Evolutionary conservation across 345 rosid genomes (phyloP), one percentile per base, ranked within the genome.

Genomic region (Dimocarpus longan): DNA sequence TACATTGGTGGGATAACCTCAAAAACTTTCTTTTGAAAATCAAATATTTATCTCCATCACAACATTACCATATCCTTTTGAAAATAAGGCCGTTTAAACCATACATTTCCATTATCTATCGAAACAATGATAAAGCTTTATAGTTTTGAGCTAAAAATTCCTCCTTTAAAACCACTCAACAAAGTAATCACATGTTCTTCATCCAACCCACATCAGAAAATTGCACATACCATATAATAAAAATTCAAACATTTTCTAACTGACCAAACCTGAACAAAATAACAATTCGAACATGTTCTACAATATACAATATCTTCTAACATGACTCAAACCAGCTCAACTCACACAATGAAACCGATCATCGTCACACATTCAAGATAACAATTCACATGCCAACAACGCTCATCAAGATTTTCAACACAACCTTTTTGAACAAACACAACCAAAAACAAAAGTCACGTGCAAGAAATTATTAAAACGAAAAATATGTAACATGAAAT

Each of bases 301-400:
- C 54, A 64, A 44, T 68, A 43, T 24, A 10, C 69, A 65, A 70
- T 56, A 37, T 56, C 39, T 28, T 39, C 60, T 63, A 15, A 73
- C 66, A 60, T 76, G 24, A 74, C 66, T 43, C 18, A 68, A n/a
- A 11, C 68, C 74, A 73, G 70, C 68, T 73, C 78, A 73, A 72
- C 79, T 73, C 54, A 56, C 54, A 50, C 16, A 19, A 52, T 60
- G 22, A 40, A 72, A 39, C 62, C 78, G 72, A 56, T 60, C 32
- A 68, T 26, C 70, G 66, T 50, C 42, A 60, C 24, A 60, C 16
- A 60, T 60, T 21, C 28, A 21, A 60, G 24, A 60, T 60, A 6
- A 60, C 9, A 46, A 24, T 2, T 15, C 5, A 43, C 9, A 21
- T 1, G 50, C 37, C 26, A 40, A 57, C 48, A 28, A 8, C 6